phyloP scores from a whole-genome alignment of 225 moss, liverwort and hornwort genomes.

The Sphagnum contortum region DNA sequence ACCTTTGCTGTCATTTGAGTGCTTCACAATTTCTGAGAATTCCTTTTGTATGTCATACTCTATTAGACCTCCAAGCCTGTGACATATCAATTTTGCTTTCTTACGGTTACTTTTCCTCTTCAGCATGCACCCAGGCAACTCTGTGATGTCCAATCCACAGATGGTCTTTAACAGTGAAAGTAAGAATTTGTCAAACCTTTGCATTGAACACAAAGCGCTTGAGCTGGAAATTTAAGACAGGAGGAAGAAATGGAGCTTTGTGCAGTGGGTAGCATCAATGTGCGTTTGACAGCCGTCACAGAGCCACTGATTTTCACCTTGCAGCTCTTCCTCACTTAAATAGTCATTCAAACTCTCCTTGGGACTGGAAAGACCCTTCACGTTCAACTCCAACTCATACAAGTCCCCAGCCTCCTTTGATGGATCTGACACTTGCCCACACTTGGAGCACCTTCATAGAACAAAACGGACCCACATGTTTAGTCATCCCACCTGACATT shows the following conservation, averaged over 20 bases:
- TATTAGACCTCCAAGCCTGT: no score
- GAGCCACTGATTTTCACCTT: conserved; percentile 96
- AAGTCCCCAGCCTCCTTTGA: conserved; percentile 94
- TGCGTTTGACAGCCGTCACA: conserved; percentile 87
- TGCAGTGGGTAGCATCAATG: conserved; percentile 96
- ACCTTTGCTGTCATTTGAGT: no score
- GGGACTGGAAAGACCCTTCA: conserved; percentile 88
- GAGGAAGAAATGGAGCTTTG: conserved; percentile 86
- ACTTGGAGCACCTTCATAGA: conserved; percentile 73
- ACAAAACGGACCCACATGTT: conserved; percentile 4
- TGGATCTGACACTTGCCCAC: conserved; percentile 91
- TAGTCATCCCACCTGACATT: not conserved
- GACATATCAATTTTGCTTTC: no score
- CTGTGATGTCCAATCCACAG: no score
- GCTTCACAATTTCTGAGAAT: no score
- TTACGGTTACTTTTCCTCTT: no score
- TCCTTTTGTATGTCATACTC: no score
- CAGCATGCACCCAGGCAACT: no score
- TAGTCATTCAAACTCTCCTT: conserved; percentile 91
- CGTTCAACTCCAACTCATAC: conserved; percentile 95
- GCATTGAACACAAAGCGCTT: conserved; percentile 98
- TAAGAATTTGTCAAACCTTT: conserved; percentile 38
- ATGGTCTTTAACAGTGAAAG: no score
- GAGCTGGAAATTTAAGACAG: conserved; percentile 92
- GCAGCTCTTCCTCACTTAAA: conserved; percentile 88